Evolutionary conservation across 2,329 filamentous ascomycete genomes (phyloP).

Genomic region (Aureobasidium zeae): DNA sequence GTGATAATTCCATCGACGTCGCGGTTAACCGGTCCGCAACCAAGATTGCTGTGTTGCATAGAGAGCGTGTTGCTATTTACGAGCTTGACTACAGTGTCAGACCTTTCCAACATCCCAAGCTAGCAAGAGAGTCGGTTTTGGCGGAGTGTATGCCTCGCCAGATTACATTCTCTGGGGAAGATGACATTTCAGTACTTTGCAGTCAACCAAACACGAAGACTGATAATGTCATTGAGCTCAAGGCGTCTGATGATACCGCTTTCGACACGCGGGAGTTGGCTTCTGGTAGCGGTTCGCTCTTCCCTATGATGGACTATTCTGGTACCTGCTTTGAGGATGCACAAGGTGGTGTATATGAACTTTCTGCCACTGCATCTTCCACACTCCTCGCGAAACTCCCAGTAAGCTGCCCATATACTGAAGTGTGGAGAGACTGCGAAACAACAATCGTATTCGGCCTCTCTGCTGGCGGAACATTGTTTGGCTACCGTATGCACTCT

Average conservation of each 20-base stretch:
- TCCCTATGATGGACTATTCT: slow-evolving; percentile 17
- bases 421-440: slow-evolving; percentile 31
- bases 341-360: slow-evolving; percentile 16
- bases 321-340: slow-evolving; percentile 21
- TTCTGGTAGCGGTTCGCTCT: not conserved
- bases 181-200: slow-evolving; percentile 29
- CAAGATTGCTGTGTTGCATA: slow-evolving; percentile 63
- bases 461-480: slow-evolving; percentile 67
- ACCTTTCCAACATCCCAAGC: slow-evolving; percentile 36
- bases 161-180: slow-evolving; percentile 37
- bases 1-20: slow-evolving; percentile 61
- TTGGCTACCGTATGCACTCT: slow-evolving; percentile 39
- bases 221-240: slow-evolving; percentile 2
- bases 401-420: slow-evolving; percentile 21
- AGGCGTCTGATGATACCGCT: slow-evolving; percentile 1
- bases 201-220: slow-evolving; percentile 20
- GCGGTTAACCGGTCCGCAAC: slow-evolving; percentile 58
- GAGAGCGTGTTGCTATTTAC: slow-evolving; percentile 57
- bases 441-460: slow-evolving; percentile 49
- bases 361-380: not conserved
- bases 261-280: not conserved
- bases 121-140: not conserved
- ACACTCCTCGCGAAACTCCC: slow-evolving; percentile 19
- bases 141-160: slow-evolving; percentile 31
- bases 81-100: slow-evolving; percentile 56